Base-by-base conservation (phyloP, 257 asterid species). In the Nicotiana undulata region DNA sequence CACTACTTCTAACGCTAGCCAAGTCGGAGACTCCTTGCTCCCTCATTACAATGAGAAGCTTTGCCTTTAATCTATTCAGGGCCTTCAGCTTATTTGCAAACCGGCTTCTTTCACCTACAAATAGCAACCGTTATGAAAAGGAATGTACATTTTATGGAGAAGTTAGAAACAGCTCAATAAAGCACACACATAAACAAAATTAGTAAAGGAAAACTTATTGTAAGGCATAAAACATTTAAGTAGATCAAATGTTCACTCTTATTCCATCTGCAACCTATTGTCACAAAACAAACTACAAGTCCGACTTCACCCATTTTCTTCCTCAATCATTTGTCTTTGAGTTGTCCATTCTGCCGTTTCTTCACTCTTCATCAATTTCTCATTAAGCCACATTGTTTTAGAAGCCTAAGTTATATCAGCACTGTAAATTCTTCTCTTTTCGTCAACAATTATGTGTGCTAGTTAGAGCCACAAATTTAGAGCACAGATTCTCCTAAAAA, bases 61-160 rank as follows among this genome's bases (percentile, higher is more conserved):
- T 94, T 53, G 97, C 94, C 86, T 92, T 94, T 63, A 94, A 83
- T 24, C 96, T 95, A 83, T 94, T 90, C 9, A 94, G 86, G 37
- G 97, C 96, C 86, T 91, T 93, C 13, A 90, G 85, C 89, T 91
- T 91, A 87, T 94, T 94, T 4, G 97, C 97, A 82, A 94, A 90
- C 15, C 78, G 84, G 81, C 91, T 92, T 87, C 97, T 89, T 87
- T 92, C 98, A 79, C 97, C 97, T 91, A 28, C 24, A 74, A 81
- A 65, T 9, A 58, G 82, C 68, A 72, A 46, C 40, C 49, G 0
- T 24, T 55, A 24, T 6, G 77, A 32, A 65, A 3, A 55, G 20
- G 60, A 55, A 17, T 17, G 0, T 22, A 55, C 5, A 3, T 40
- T 40, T 51, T 51, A 15, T 15, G 6, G 17, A 51, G 17, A 15